Base-by-base conservation (phyloP, 306 rosid species). In the Prunus kanzakura region DNA sequence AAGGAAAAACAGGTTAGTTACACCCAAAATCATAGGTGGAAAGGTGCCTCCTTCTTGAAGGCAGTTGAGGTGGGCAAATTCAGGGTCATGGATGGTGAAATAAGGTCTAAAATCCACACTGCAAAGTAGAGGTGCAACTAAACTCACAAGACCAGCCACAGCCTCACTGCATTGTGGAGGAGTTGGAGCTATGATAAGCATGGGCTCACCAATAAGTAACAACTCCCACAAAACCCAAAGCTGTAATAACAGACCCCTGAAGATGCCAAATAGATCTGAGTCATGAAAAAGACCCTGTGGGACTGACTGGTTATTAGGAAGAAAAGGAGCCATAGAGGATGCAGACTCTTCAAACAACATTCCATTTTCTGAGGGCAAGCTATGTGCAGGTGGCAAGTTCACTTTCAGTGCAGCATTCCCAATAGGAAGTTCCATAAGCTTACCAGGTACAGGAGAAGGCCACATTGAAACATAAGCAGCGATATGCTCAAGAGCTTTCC, bases 141-240 rank as follows among this genome's bases (percentile, higher is more conserved):
- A 87, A 79, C 98, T 93, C 73, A 93, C 97, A 79, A 93, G 98
- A 81, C 94, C 78, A 47, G 97, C 97, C 49, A 93, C 97, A 85
- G 98, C 98, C 80, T 91, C 97, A 75, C 93, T 89, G 85, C 97
- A 91, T 75, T 93, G 98, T 43, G 98, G 94, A 77, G 98, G 97
- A 19, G 97, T 90, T 15, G 98, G 97, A 69, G 97, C 94, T 79
- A 93, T 90, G 74, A 93, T 50, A 47, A 93, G 98, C 79, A 93
- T 78, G 13, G 98, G 97, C 74, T 93, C 96, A n/a, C 98, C 98
- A 67, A 91, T 76, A 72, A 93, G 87, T 76, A 90, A 77, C 86
- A 93, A 84, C 88, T 93, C 98, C 97, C 98, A 93, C 74, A 93
- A 81, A 82, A 89, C 71, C 98, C 98, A 93, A 76, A 93, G 98